These are phyloP conservation scores for Termitomyces bulborhizus DNA, from an alignment of 768 basidiomycete genomes.

Conservation along the genomic window DNA sequence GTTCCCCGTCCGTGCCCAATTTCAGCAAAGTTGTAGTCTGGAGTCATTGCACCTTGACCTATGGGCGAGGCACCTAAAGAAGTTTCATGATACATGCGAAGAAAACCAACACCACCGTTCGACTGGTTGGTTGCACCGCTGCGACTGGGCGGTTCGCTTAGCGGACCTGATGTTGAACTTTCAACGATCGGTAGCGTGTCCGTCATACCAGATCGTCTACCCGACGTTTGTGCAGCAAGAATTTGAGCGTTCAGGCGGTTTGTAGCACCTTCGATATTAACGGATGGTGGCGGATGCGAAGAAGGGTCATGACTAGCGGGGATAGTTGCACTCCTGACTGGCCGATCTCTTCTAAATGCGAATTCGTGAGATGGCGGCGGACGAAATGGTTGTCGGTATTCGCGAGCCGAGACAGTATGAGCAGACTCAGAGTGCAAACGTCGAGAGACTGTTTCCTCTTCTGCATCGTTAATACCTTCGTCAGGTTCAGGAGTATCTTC, in stretches of 20 bases:
- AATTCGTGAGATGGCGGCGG: slow-evolving; percentile 27
- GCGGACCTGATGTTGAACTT: slow-evolving; percentile 50
- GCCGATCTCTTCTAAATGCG: slow-evolving; percentile 28
- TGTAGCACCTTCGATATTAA: slow-evolving; percentile 27
- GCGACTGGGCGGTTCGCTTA: slow-evolving; percentile 54
- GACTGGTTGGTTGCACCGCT: slow-evolving; percentile 48
- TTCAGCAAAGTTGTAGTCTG: slow-evolving; percentile 71
- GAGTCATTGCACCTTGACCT: slow-evolving; percentile 52
- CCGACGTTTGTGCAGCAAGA: slow-evolving; percentile 25
- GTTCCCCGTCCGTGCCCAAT: slow-evolving; percentile 66
- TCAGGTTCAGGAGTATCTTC: slow-evolving; percentile 42
- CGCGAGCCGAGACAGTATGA: slow-evolving; percentile 16
- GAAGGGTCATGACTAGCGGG: slow-evolving; percentile 11
- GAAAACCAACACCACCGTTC: slow-evolving; percentile 46
- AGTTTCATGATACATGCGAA: slow-evolving; percentile 49
- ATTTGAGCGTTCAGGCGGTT: slow-evolving; percentile 31
- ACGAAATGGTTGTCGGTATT: slow-evolving; percentile 16
- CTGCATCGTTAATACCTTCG: slow-evolving; percentile 25
- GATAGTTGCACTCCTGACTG: slow-evolving; percentile 20
- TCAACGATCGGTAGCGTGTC: slow-evolving; percentile 60
- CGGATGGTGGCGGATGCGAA: slow-evolving; percentile 20
- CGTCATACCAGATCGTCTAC: slow-evolving; percentile 28
- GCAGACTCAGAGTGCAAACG: slow-evolving; percentile 21
- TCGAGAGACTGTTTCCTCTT: slow-evolving; percentile 25
- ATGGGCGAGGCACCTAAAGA: slow-evolving; percentile 26